Evolutionary conservation across 2,329 filamentous ascomycete species (phyloP), one percentile per base, ranked within the genome.

Genomic region (Xylariaceae sp.): DNA sequence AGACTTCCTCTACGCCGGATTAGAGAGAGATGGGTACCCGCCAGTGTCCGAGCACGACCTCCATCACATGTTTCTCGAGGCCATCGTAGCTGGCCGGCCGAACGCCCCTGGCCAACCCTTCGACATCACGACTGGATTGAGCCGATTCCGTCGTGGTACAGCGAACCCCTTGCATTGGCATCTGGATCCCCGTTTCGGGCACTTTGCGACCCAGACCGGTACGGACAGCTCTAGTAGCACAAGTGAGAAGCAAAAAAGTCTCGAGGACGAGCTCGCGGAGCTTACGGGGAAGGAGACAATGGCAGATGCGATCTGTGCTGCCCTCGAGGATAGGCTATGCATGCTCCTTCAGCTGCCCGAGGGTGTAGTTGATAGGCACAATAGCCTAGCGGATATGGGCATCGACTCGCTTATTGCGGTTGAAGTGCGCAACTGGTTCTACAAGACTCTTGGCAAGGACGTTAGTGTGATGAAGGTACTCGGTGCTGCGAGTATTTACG

Each of bases 11-110:
- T 78, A 78, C 52, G 58, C 60, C 1, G 72, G 72, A 1, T 69
- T 78, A 0, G 73, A 75, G 66, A 64, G 73, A 3, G 74, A 78
- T 10, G 74, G 75, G 5, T 78, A 77, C 50, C 74, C 73, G 48
- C 75, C 75, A 29, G 71, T 81, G 10, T 79, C 79, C 2, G 80
- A 82, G 63, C 69, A 72, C 3, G 78, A 81, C 47, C 62, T 82
- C 13, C 77, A 81, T 57, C 75, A 79, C 57, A 74, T 79, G 68
- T 78, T 82, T 54, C 70, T 80, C 7, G 78, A 82, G 61, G 78
- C 78, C 4, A 75, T 83, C 21, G 63, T 70, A 1, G 71, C 73
- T 0, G 77, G 78, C 3, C 68, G 64, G 6, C 73, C 75, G 0
- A 51, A 23, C n/a, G 15, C 4, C 6, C 9, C 27, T 7, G 23